Base-by-base conservation (phyloP, 2,329 filamentous ascomycete species). In the Endothia cerciana region DNA sequence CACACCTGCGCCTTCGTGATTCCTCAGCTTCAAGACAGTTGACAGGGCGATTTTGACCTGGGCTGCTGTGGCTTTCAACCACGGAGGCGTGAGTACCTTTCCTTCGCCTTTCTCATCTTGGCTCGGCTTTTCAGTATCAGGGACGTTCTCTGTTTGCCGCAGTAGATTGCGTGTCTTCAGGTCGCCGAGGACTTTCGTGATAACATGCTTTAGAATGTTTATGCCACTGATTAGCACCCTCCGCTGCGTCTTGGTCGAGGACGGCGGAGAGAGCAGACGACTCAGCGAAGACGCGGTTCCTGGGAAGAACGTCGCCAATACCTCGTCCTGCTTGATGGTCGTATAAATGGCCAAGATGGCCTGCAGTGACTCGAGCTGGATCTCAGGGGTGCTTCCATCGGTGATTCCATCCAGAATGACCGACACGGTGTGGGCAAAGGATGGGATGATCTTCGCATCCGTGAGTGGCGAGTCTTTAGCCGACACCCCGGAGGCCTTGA, bases 21-120 rank as follows among this genome's bases (percentile, higher is more conserved):
- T 86, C 19, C 91, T 89, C 40, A 97, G 77, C 71, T 90, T 93
- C 69, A 95, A 82, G 22, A 97, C 84, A 45, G 89, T 91, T 4
- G 89, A 87, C 19, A 99, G 80, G 1, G 93, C 94, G 62, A 95
- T 83, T 74, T 94, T 94, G 63, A 98, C 85, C 74, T 98, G 94
- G 1, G 85, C 83, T 2, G 88, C 81, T 2, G 94, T 97, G 8
- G 91, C 93, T 67, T 88, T 89, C 1, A 97, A 80, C 95, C 95
- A 99, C 13, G 82, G 73, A 8, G 76, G 71, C 53, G 81, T 81
- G 56, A 86, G 72, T 1, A 82, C 71, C 71, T 83, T 77, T 74
- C 75, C 63, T 43, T 69, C 41, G 25, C 74, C 72, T 4, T 73
- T 69, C 3, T 75, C 70, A n/a, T 70, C 65, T 45, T 78, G 77